Evolutionary conservation across 2,329 filamentous ascomycete genomes (phyloP), one percentile per base, ranked within the genome.

Genomic region (Calonectria montana): DNA sequence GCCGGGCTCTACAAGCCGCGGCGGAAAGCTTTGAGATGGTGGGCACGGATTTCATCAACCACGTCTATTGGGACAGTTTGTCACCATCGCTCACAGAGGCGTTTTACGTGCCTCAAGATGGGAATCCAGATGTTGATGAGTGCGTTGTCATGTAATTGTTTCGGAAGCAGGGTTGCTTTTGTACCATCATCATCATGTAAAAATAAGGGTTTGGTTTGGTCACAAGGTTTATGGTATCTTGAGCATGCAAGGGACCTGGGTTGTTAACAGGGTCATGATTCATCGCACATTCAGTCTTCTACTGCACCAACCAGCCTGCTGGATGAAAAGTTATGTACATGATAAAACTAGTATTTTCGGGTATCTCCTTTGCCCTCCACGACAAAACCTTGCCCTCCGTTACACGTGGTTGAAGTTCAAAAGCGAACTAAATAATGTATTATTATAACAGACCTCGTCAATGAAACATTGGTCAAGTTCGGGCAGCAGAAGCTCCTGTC

Each of bases 11-110:
- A 7, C 31, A 9, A 4, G 55, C 72, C 7, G 63, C 72, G 27
- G 72, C 70, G 2, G 64, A 71, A 4, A 25, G 21, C 0, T 50
- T 78, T 12, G n/a, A 67, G 13, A 27, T 53, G 2, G 7, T 4
- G 18, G 66, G 70, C 5, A n/a, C 45, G 12, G 68, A 65, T 2
- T 69, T 76, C 4, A 59, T 64, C 55, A 21, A 65, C 12, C 61
- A 72, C 1, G 69, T 75, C 5, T 77, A 77, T 27, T 77, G 75
- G 76, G 57, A 77, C 1, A 68, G 65, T 3, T 13, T 74, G 18
- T 2, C n/a, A 1, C 12, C 27, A 13, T 35, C 50, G 2, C 2
- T 4, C 2, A 29, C 31, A 12, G 25, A 55, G 18, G 9, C 21
- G 3, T 35, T 35, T 29, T 10, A 6, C 31, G 7, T 12, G 18